Evolutionary conservation across 345 rosid genomes (phyloP), one percentile per base, ranked within the genome.

Genomic region (Dipteronia sinensis): DNA sequence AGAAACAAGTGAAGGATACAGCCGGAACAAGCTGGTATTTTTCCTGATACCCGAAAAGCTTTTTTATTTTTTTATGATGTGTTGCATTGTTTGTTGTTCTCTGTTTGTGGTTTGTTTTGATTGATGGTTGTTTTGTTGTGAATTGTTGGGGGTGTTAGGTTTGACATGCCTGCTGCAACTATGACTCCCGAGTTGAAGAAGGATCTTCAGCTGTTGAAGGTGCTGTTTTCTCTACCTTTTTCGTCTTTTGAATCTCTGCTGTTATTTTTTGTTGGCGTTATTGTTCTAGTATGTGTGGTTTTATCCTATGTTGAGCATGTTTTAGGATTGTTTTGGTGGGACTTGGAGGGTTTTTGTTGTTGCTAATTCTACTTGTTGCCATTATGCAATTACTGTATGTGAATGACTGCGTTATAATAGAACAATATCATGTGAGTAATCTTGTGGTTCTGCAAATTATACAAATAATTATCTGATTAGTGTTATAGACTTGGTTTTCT

Each of bases 161-260:
- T 96, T 82, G 94, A 91, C 81, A 92, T 94, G 99, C 93, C 98
- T 12, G 98, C 98, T 19, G 91, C 92, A 1, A 91, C 92, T 25
- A 76, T 94, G 53, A 96, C 99, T 19, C 95, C 93, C 0, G 97
- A 96, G 81, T 81, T 96, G 86, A 96, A 91, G 82, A 94, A 83
- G 71, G 97, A 96, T 85, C 94, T 96, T 72, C 93, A 96, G 82
- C 69, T 94, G 42, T 92, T 96, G n/a, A 96, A 94, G 98, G 97
- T 96, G 63, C 66, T 3, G 10, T 77, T 0, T 10, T n/a, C 7
- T 1, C 7, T 74, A 10, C 3, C 42, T 11, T 65, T 17, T 19
- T 17, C 1, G 2, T 47, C 9, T 76, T 49, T 17, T 15, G 27
- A 16, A 16, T 38, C 16, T 12, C 6, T n/a, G 59, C 40, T 10